phyloP scores from a whole-genome alignment of 2,329 filamentous ascomycete species.

The Colletotrichum filicis region DNA sequence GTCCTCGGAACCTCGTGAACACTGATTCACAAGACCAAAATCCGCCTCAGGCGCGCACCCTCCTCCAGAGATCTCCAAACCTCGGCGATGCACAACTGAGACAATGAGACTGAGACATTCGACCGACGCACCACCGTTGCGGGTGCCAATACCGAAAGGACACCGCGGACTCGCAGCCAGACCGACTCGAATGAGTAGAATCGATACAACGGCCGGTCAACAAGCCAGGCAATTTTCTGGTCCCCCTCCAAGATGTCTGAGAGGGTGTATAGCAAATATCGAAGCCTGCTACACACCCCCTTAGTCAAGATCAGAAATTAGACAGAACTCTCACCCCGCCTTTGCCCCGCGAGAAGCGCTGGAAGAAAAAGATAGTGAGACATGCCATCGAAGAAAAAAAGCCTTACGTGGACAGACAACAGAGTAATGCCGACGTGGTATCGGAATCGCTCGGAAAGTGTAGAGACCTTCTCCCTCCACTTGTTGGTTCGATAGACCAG shows the following conservation, averaged over 20 bases:
- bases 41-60: no score
- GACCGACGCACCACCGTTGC: neutral
- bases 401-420: neutral
- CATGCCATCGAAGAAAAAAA: neutral
- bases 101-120: neutral
- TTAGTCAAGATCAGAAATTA: neutral
- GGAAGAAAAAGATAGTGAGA: neutral
- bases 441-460: neutral
- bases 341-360: neutral
- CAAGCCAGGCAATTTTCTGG: neutral
- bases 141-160: neutral
- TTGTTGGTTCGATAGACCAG: neutral
- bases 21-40: neutral
- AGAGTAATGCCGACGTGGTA: neutral
- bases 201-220: neutral
- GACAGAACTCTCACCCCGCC: neutral
- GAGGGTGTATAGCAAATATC: neutral
- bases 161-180: neutral
- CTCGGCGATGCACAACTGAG: neutral
- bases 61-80: neutral
- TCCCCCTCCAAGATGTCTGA: neutral
- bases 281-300: neutral
- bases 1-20: neutral
- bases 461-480: neutral
- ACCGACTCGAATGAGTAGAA: neutral